Evolutionary conservation across 1,139 yeast species (phyloP).

Genomic region (Kodamaea suecica): DNA sequence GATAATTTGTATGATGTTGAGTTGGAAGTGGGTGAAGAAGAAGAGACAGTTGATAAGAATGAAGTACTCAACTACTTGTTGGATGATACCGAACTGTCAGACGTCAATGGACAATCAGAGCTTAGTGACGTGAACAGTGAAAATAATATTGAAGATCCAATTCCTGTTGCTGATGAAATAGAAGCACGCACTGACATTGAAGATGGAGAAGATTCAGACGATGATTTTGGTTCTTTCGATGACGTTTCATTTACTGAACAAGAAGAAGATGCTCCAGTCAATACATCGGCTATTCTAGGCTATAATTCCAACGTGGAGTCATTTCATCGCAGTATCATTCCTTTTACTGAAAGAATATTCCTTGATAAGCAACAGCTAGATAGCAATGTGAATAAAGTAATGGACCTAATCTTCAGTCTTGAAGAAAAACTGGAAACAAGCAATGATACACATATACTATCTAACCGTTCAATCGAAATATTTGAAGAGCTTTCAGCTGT

Average conservation of each 20-base stretch:
- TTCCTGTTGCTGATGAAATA: conserved; percentile 1
- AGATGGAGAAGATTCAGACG: conserved; percentile 17
- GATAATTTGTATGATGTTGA: conserved; percentile 2
- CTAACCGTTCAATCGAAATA: conserved; percentile 27
- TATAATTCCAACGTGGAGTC: background rate
- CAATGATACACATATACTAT: conserved; percentile 15
- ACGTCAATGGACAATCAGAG: no score
- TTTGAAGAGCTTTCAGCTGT: conserved; percentile 34
- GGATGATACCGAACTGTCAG: conserved; percentile 2
- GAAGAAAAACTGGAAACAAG: conserved; percentile 1
- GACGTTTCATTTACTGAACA: conserved; percentile 37
- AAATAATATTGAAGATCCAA: conserved; percentile 1
- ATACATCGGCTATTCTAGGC: conserved; percentile 2
- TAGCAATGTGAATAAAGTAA: conserved; percentile 16
- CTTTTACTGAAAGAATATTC: conserved; percentile 16
- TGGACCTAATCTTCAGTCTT: conserved; percentile 23
- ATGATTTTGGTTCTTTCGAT: conserved; percentile 33
- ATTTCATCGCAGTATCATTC: conserved; percentile 1
- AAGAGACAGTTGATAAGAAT: conserved; percentile 3
- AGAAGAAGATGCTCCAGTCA: conserved; percentile 5
- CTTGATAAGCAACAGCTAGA: conserved; percentile 15
- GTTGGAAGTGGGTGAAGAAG: conserved; percentile 2
- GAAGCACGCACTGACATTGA: conserved; percentile 2
- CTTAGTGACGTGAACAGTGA: conserved; percentile 2
- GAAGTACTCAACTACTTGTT: conserved; percentile 2